A percentile compares a stretch with the other conserved stretches of the same genome.
Conservation (phyloP, 164 flowering plant genomes). For the Amborella trichopoda region DNA sequence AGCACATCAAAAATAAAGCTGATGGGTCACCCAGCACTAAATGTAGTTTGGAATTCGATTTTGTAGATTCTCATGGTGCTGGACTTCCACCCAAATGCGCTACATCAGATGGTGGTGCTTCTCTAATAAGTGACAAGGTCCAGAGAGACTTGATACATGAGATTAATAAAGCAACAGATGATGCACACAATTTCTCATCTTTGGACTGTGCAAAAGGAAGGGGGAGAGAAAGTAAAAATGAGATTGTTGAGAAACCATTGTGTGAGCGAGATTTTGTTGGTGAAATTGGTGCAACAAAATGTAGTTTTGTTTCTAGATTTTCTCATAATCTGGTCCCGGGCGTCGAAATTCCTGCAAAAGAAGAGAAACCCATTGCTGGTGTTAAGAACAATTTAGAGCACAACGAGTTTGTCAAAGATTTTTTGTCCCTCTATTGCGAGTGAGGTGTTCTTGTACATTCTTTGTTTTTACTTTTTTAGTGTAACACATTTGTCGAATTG, state of each 20-base stretch:
- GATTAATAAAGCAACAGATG: slow-evolving; percentile 12
- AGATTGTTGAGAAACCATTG: not conserved
- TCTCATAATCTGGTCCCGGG: slow-evolving; percentile 8
- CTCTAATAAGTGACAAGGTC: slow-evolving; percentile 13
- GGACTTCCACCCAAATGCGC: slow-evolving; percentile 2
- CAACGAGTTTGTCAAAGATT: slow-evolving; percentile 46
- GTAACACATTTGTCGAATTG: not conserved
- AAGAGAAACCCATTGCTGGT: slow-evolving; percentile 6
- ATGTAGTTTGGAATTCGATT: slow-evolving; percentile 45
- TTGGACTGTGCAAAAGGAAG: slow-evolving; percentile 1
- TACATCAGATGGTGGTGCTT: slow-evolving; percentile 5
- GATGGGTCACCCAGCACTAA: slow-evolving; percentile 63
- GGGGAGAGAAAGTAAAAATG: slow-evolving; percentile 10
- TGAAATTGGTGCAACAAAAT: not conserved
- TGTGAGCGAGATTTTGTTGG: not conserved
- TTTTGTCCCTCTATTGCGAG: slow-evolving; percentile 76
- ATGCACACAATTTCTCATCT: slow-evolving; percentile 9
- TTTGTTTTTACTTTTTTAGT: not conserved
- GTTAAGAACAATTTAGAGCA: slow-evolving; percentile 32
- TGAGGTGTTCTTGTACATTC: slow-evolving; percentile 10
- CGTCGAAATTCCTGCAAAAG: slow-evolving; percentile 7
- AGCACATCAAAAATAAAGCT: slow-evolving; percentile 14
- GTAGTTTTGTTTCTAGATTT: slow-evolving; percentile 5
- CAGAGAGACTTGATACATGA: slow-evolving; percentile 44
- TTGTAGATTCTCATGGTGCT: slow-evolving; percentile 35